phyloP scores from a whole-genome alignment of 441 rosid genomes.

The Erodium chrysanthum region DNA sequence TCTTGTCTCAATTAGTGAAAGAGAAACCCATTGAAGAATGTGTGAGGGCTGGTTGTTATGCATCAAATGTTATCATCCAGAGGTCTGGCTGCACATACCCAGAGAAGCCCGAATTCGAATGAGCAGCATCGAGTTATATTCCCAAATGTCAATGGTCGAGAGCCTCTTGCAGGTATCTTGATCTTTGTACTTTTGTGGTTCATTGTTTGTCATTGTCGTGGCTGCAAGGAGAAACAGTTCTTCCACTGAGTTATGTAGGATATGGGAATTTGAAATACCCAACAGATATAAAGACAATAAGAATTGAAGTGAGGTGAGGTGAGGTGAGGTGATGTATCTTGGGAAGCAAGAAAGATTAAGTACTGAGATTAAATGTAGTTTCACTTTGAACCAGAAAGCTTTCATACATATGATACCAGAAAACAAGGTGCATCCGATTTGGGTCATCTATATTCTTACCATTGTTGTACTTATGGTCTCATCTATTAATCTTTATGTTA shows the following conservation, averaged over 20 bases:
- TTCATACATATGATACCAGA: no score
- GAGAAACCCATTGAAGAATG: slow-evolving; percentile 65
- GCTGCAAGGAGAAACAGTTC: neutral
- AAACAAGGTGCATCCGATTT: no score
- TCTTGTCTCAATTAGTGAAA: slow-evolving; percentile 67
- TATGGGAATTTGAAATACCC: neutral
- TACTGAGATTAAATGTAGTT: neutral
- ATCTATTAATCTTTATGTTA: no score
- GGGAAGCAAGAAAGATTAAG: neutral
- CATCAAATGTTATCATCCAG: slow-evolving; percentile 73
- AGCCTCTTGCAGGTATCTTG: neutral
- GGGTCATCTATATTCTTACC: neutral
- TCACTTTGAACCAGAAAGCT: no score
- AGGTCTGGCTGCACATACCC: slow-evolving; percentile 92
- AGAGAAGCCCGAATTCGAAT: slow-evolving; percentile 40
- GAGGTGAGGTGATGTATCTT: no score
- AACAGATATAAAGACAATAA: neutral
- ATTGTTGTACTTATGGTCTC: no score
- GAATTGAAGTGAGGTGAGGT: neutral
- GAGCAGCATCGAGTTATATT: neutral
- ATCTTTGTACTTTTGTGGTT: neutral
- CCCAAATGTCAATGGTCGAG: neutral
- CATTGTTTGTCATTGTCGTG: neutral
- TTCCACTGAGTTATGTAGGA: neutral
- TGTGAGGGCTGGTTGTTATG: slow-evolving; percentile 74